Evolutionary conservation across 1,284 basidiomycete genomes (phyloP).

Genomic region (Apiotrichum akiyoshidainum): DNA sequence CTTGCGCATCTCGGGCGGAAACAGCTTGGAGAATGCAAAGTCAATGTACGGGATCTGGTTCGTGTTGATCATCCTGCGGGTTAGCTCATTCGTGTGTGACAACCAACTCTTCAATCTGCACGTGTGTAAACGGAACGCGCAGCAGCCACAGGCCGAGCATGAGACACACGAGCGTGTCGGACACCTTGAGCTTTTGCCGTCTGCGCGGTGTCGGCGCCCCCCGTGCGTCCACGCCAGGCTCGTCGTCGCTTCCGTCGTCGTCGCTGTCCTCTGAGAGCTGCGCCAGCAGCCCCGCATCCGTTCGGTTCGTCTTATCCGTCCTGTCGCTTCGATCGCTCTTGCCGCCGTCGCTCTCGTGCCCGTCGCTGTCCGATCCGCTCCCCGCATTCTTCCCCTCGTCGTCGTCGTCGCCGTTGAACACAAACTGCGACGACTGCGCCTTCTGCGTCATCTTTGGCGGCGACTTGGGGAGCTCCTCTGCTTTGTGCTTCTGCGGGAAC

Average conservation of each 20-base stretch:
- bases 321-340: conserved; percentile 13
- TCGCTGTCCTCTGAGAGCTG: conserved; percentile 12
- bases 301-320: background rate
- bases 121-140: conserved; percentile 68
- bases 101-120: conserved; percentile 67
- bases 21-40: conserved; percentile 56
- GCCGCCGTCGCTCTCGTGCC: conserved; percentile 39
- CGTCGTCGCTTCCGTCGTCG: conserved; percentile 5
- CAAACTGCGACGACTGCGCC: background rate
- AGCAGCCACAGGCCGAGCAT: conserved; percentile 72
- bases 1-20: conserved; percentile 61
- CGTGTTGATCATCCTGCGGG: conserved; percentile 56
- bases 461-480: background rate
- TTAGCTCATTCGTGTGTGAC: background rate
- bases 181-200: conserved; percentile 14
- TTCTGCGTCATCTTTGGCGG: background rate
- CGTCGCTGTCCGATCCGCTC: conserved; percentile 18
- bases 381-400: conserved; percentile 17
- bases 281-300: conserved; percentile 42
- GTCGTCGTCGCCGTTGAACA: conserved; percentile 13
- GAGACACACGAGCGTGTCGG: conserved; percentile 51
- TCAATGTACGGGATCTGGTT: conserved; percentile 81
- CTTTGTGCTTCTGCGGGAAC: conserved; percentile 24
- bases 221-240: background rate
- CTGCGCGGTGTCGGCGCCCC: background rate